Conservation (phyloP, 306 rosid species). For the Abrus pulchellus region DNA sequence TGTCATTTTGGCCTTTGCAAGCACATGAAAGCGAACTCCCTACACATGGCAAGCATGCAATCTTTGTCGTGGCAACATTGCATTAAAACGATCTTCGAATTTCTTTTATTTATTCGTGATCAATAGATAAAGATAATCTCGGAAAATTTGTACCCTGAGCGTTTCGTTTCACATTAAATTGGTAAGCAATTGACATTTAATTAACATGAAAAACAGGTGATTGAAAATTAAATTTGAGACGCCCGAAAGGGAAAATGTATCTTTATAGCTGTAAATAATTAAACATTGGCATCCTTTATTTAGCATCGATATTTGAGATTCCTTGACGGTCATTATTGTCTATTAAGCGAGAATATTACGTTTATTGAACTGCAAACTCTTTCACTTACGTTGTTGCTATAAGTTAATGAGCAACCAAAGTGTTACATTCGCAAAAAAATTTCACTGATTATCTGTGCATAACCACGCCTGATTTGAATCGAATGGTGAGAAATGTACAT, state of each 20-base stretch:
- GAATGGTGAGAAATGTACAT: background rate
- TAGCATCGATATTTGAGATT: background rate
- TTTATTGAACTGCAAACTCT: background rate
- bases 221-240: background rate
- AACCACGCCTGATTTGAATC: background rate
- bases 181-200: background rate
- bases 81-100: background rate
- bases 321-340: background rate
- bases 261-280: background rate
- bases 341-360: background rate
- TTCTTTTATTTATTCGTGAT: background rate
- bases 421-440: background rate
- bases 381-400: background rate
- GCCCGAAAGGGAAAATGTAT: background rate
- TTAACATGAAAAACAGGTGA: background rate
- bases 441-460: background rate
- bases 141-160: background rate
- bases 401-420: background rate
- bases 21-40: slow-evolving; percentile 3
- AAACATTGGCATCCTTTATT: background rate
- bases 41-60: slow-evolving; percentile 62
- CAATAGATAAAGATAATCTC: background rate
- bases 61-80: slow-evolving; percentile 38
- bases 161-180: background rate
- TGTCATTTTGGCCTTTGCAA: slow-evolving; percentile 31